These are phyloP conservation scores for Trichoderma erinaceum DNA, from an alignment of 495 filamentous ascomycete species.

Conservation along the genomic window DNA sequence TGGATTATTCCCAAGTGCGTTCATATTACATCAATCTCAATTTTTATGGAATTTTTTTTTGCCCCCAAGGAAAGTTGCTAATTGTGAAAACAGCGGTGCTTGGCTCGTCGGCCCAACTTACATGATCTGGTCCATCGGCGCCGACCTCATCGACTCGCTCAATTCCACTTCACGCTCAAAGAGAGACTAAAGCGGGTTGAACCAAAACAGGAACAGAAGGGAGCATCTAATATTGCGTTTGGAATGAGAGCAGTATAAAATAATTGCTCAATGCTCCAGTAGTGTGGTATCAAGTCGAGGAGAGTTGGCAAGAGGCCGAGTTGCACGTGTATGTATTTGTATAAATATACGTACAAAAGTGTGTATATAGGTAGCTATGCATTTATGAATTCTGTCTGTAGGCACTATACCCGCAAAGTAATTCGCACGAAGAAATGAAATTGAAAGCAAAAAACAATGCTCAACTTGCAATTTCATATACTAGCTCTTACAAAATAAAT, in stretches of 20 bases:
- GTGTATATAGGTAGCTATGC: neutral
- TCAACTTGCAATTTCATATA: neutral
- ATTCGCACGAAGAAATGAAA: neutral
- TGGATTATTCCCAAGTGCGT: constrained; percentile 83
- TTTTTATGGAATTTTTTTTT: too few relatives aligned
- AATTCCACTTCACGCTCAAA: constrained; percentile 38
- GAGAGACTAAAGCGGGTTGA: constrained; percentile 23
- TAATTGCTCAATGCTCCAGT: too few relatives aligned
- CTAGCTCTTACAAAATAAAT: neutral
- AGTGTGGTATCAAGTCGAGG: neutral
- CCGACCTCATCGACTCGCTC: constrained; percentile 64
- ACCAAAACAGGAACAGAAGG: neutral
- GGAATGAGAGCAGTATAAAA: too few relatives aligned
- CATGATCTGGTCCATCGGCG: constrained; percentile 61
- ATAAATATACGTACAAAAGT: neutral
- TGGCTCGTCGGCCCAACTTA: constrained; percentile 73
- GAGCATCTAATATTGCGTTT: neutral
- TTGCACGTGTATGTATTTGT: neutral
- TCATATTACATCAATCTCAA: neutral
- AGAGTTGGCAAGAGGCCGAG: neutral
- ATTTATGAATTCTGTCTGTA: constrained; percentile 8
- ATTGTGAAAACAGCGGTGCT: constrained; percentile 42
- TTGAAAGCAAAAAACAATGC: neutral
- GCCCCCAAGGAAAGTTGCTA: too few relatives aligned
- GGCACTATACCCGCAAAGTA: neutral